Evolutionary conservation across 2,329 filamentous ascomycete species (phyloP).

Genomic region (Truncatella angustata): DNA sequence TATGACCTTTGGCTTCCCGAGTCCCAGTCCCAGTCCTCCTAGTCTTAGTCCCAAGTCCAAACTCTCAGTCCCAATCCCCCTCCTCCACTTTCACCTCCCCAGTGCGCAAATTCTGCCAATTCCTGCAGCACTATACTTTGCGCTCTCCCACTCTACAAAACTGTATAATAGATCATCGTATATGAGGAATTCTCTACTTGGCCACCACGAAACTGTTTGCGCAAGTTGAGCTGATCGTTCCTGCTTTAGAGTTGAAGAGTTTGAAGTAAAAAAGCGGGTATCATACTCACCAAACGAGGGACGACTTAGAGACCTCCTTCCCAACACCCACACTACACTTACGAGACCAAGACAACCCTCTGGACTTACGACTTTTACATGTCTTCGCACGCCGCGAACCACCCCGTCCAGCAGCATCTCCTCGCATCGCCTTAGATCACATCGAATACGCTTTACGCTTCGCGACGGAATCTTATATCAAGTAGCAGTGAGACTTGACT

Average conservation of each 20-base stretch:
- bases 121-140: neutral
- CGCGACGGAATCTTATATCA: neutral
- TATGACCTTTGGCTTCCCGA: too few relatives aligned
- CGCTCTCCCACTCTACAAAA: constrained; percentile 5
- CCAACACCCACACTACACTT: neutral
- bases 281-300: neutral
- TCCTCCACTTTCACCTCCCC: neutral
- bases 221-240: constrained; percentile 21
- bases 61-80: neutral
- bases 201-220: too few relatives aligned
- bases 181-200: too few relatives aligned
- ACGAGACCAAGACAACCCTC: neutral
- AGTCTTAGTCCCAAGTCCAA: too few relatives aligned
- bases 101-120: constrained; percentile 20
- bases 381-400: neutral
- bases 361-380: neutral
- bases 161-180: constrained; percentile 12
- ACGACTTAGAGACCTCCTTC: neutral
- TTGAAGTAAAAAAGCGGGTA: neutral
- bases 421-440: neutral
- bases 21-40: neutral
- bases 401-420: neutral
- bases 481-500: neutral
- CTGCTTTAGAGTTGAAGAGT: constrained; percentile 26
- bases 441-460: neutral